Conservation (phyloP, 208 protist genomes). For the Wallacemonas sp. region DNA sequence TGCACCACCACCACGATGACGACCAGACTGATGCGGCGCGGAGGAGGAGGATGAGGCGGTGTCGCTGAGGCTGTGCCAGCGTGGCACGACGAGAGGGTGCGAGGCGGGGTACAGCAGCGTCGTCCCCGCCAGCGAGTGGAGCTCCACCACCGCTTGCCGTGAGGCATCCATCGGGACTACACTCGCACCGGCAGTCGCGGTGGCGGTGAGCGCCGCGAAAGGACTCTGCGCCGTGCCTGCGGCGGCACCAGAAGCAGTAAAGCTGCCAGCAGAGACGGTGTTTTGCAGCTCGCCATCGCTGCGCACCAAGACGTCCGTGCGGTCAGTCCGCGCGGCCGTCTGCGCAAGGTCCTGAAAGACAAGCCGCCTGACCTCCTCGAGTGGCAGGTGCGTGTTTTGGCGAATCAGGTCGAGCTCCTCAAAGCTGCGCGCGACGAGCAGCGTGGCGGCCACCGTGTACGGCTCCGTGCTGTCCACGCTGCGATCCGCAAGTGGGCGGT, state of each 20-base stretch:
- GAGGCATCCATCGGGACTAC: background rate
- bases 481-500: background rate
- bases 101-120: slow-evolving; percentile 51
- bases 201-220: background rate
- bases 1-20: background rate
- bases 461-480: background rate
- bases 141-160: slow-evolving; percentile 58
- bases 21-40: background rate
- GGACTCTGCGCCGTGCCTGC: background rate
- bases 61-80: background rate
- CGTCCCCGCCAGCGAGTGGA: slow-evolving; percentile 60
- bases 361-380: slow-evolving; percentile 65
- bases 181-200: background rate
- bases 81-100: slow-evolving; percentile 58
- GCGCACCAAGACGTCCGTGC: background rate
- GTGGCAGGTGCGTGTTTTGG: slow-evolving; percentile 44
- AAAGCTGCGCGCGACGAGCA: slow-evolving; percentile 73
- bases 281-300: slow-evolving; percentile 13
- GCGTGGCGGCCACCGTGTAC: slow-evolving; percentile 45
- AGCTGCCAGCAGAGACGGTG: background rate
- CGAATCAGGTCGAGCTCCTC: slow-evolving; percentile 73
- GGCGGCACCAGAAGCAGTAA: background rate
- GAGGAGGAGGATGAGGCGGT: background rate
- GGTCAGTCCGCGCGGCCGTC: background rate
- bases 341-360: slow-evolving; percentile 23